Evolutionary conservation across 2,329 filamentous ascomycete species (phyloP).

Genomic region (Colletotrichum tropicicola): DNA sequence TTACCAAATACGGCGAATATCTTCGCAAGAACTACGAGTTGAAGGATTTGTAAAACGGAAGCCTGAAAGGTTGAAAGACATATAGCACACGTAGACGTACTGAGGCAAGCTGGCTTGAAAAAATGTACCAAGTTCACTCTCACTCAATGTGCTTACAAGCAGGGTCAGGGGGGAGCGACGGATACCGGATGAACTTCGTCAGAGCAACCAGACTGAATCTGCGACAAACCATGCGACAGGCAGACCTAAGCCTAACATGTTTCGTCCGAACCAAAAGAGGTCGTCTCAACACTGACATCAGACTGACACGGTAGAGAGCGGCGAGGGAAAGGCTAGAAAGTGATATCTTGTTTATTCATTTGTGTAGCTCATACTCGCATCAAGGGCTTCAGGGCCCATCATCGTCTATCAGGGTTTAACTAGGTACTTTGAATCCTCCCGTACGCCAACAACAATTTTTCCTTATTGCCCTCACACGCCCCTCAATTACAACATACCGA

Average conservation of each 20-base stretch:
- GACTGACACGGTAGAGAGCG: too few relatives aligned
- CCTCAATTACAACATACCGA: constrained; percentile 51
- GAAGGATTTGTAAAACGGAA: constrained; percentile 2
- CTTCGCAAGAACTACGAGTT: constrained; percentile 34
- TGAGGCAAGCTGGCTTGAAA: background rate
- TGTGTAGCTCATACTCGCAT: constrained; percentile 27
- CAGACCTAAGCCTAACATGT: too few relatives aligned
- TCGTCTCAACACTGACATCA: too few relatives aligned
- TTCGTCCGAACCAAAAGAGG: too few relatives aligned
- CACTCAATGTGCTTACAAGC: too few relatives aligned
- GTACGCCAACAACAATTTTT: constrained; percentile 17
- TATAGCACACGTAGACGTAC: background rate
- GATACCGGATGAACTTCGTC: too few relatives aligned
- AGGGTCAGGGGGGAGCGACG: too few relatives aligned
- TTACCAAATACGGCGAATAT: constrained; percentile 55
- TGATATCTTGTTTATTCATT: constrained; percentile 26
- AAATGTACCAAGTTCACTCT: background rate
- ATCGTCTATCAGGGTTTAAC: constrained; percentile 29
- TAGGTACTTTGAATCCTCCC: constrained; percentile 28
- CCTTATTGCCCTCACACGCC: background rate
- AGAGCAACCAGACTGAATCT: too few relatives aligned
- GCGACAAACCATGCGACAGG: too few relatives aligned
- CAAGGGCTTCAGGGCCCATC: constrained; percentile 13
- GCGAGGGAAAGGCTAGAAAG: too few relatives aligned
- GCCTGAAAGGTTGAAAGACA: background rate